These are phyloP conservation scores for Metschnikowia lachancei DNA, from an alignment of 805 yeast species.

Conservation along the genomic window DNA sequence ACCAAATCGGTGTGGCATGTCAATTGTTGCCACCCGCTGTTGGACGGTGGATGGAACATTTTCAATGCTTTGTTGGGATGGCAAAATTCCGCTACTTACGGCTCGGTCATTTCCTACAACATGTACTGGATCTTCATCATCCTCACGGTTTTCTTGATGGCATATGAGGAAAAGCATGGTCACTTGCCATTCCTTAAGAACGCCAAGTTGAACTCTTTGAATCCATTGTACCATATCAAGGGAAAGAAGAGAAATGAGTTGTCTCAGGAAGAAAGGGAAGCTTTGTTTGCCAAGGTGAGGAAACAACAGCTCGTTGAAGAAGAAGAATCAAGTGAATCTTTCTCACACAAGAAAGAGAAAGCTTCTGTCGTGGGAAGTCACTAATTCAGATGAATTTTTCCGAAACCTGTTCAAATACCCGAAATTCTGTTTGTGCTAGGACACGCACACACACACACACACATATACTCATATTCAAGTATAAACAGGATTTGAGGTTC, in stretches of 20 bases:
- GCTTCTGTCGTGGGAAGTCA: conserved; percentile 3
- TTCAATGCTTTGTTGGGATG: conserved; percentile 93
- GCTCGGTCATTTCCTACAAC: conserved; percentile 87
- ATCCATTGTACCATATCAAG: conserved; percentile 73
- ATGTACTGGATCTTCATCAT: conserved; percentile 79
- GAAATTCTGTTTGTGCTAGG: background rate
- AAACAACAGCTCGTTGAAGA: conserved; percentile 16
- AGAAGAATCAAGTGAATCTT: conserved; percentile 10
- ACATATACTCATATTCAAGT: conserved; percentile 11
- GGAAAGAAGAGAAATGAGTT: conserved; percentile 61
- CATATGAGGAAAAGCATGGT: conserved; percentile 80
- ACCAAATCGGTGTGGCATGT: background rate
- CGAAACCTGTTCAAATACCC: background rate
- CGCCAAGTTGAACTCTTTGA: conserved; percentile 47
- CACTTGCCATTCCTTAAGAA: conserved; percentile 63
- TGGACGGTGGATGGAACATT: conserved; percentile 94
- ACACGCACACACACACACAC: conserved; percentile 18
- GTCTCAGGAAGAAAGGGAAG: conserved; percentile 49
- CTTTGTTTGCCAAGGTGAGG: conserved; percentile 43
- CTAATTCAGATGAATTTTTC: background rate
- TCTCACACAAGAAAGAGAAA: conserved; percentile 13
- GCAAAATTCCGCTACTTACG: conserved; percentile 95
- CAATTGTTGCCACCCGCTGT: conserved; percentile 35
- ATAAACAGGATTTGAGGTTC: background rate
- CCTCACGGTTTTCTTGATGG: conserved; percentile 54